Percentiles rank a stretch among this genome's conserved stretches.
These are phyloP conservation scores for Podosphaera fusca DNA, from an alignment of 2,329 filamentous ascomycete species.

Conservation along the genomic window DNA sequence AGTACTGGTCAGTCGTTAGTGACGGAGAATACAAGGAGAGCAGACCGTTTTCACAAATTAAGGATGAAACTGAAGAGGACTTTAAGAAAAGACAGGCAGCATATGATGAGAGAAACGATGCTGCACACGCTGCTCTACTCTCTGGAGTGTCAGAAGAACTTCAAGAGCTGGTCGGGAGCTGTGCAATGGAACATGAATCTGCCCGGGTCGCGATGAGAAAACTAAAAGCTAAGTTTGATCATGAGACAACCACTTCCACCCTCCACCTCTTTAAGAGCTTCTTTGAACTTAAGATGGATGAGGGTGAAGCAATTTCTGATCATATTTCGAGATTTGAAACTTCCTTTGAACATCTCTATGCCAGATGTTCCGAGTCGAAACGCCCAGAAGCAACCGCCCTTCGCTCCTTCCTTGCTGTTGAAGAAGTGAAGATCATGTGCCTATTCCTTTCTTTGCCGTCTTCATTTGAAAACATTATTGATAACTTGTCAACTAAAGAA, in stretches of 20 bases:
- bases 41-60: background rate
- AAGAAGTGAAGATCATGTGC: too few relatives aligned
- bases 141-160: background rate
- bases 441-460: too few relatives aligned
- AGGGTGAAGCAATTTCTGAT: background rate
- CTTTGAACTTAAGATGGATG: background rate
- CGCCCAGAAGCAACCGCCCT: background rate
- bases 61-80: background rate
- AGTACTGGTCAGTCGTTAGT: background rate
- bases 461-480: too few relatives aligned
- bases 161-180: background rate
- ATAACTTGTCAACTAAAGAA: too few relatives aligned
- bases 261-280: background rate
- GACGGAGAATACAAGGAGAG: background rate
- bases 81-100: background rate
- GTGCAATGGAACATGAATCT: background rate
- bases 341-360: background rate
- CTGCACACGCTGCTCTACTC: background rate
- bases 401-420: too few relatives aligned
- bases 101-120: background rate
- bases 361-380: background rate
- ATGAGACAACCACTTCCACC: background rate
- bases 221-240: background rate
- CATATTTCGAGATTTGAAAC: background rate
- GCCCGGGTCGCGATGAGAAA: background rate